phyloP scores from a whole-genome alignment of 2,329 filamentous ascomycete species.

The Penicillium sp. region DNA sequence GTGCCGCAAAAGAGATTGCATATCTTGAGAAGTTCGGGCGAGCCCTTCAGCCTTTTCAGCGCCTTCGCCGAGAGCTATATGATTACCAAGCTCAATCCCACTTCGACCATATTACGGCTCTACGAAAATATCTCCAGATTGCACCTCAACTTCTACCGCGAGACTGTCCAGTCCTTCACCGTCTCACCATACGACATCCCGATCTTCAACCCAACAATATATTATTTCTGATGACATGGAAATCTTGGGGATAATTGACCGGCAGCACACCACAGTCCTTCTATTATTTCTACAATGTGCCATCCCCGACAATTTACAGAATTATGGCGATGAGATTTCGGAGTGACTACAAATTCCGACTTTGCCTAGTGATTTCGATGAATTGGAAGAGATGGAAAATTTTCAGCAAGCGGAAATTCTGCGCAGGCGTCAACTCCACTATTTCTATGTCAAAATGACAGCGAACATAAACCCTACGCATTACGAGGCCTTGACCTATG shows the following conservation, averaged over 20 bases:
- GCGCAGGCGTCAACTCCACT: conserved; percentile 19
- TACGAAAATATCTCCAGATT: conserved; percentile 11
- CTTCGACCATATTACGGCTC: conserved; percentile 7
- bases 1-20: conserved; percentile 19
- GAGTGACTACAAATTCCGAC: conserved; percentile 13
- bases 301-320: conserved; percentile 29
- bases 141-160: conserved; percentile 9
- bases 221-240: conserved; percentile 24
- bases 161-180: conserved; percentile 2
- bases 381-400: conserved; percentile 14
- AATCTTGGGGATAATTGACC: conserved; percentile 25
- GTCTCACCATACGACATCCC: conserved; percentile 20
- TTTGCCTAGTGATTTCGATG: conserved; percentile 15
- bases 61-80: conserved; percentile 8
- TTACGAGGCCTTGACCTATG: conserved; percentile 16
- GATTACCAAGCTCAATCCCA: conserved; percentile 10
- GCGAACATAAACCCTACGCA: conserved; percentile 11
- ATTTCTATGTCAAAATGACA: conserved; percentile 19
- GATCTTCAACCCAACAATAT: conserved; percentile 29
- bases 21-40: conserved; percentile 16
- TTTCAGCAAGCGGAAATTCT: conserved; percentile 9
- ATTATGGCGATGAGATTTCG: conserved; percentile 16
- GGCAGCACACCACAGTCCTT: conserved; percentile 26
- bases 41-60: conserved; percentile 13
- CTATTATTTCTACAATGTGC: conserved; percentile 25